These are phyloP conservation scores for Vaccinium myrtillus DNA, from an alignment of 148 eudicot genomes.

Conservation along the genomic window DNA sequence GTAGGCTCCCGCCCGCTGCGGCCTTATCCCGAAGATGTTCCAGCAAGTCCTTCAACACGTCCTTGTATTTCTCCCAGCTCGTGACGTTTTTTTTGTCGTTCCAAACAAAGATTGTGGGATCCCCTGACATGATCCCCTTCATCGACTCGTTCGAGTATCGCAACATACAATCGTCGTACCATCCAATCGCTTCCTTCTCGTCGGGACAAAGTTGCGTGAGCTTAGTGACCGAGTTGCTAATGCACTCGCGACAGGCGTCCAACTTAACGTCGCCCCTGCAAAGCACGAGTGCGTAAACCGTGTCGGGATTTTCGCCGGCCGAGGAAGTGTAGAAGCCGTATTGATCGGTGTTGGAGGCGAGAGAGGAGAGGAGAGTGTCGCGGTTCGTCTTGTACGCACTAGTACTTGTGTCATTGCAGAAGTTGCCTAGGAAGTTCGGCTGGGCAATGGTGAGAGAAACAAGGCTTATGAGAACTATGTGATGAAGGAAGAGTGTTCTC, in stretches of 20 bases:
- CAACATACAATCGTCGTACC: conserved; percentile 37
- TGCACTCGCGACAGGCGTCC: conserved; percentile 14
- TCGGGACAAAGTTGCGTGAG: conserved; percentile 13
- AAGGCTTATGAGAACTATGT: conserved; percentile 5
- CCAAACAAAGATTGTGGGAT: no score
- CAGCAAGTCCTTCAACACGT: conserved; percentile 16
- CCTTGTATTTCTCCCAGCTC: conserved; percentile 8
- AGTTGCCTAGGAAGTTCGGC: background rate
- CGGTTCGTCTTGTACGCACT: conserved; percentile 37
- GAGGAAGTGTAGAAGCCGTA: conserved; percentile 42
- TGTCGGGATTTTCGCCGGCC: conserved; percentile 23
- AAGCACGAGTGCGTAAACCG: conserved; percentile 35
- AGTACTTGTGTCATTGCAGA: conserved; percentile 22
- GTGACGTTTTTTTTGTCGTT: background rate
- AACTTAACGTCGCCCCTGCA: conserved; percentile 44
- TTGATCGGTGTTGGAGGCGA: conserved; percentile 29
- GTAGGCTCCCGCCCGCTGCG: conserved; percentile 24
- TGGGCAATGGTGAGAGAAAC: conserved; percentile 6
- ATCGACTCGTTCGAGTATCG: conserved; percentile 31
- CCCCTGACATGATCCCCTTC: background rate
- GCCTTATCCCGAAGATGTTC: conserved; percentile 25
- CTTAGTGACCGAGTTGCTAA: conserved; percentile 19
- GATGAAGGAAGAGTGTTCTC: background rate
- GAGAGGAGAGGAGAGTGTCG: conserved; percentile 33
- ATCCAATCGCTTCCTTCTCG: conserved; percentile 24